phyloP scores from a whole-genome alignment of 805 yeast species.

The Yamadazyma endophytica region DNA sequence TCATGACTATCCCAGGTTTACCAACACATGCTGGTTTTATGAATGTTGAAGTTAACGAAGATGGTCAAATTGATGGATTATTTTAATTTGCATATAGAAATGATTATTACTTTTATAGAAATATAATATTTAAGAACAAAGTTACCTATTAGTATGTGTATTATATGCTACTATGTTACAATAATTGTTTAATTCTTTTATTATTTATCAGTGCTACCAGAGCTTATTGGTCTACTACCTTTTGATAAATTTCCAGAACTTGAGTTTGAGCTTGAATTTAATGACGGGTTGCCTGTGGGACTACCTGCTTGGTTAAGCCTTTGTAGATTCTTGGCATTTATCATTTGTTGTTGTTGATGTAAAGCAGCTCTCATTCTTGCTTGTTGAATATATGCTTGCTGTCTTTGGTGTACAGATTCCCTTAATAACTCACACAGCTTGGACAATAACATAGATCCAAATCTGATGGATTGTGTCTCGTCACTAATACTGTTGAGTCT shows the following conservation, averaged over 20 bases:
- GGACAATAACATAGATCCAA: conserved; percentile 85
- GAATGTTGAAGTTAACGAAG: conserved; percentile 78
- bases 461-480: conserved; percentile 84
- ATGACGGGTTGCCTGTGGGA: background rate
- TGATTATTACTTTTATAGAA: too few relatives aligned
- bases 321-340: conserved; percentile 8
- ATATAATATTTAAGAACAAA: too few relatives aligned
- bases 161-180: background rate
- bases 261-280: conserved; percentile 2
- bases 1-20: conserved; percentile 82
- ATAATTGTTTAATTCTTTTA: background rate
- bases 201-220: conserved; percentile 10
- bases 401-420: conserved; percentile 71
- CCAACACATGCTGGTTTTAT: conserved; percentile 84
- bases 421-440: conserved; percentile 79
- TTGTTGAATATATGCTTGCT: conserved; percentile 48
- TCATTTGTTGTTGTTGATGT: conserved; percentile 27
- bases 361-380: conserved; percentile 41
- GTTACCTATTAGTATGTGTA: too few relatives aligned
- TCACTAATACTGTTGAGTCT: conserved; percentile 75
- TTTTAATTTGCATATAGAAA: conserved; percentile 2
- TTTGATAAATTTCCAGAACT: conserved; percentile 2
- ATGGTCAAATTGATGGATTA: conserved; percentile 63
- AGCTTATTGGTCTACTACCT: conserved; percentile 6
- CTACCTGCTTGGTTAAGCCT: conserved; percentile 7